Evolutionary conservation across 176 grass and related monocot species (phyloP), one percentile per base, ranked within the genome.

Genomic region (bread wheat (Triticum aestivum)): DNA sequence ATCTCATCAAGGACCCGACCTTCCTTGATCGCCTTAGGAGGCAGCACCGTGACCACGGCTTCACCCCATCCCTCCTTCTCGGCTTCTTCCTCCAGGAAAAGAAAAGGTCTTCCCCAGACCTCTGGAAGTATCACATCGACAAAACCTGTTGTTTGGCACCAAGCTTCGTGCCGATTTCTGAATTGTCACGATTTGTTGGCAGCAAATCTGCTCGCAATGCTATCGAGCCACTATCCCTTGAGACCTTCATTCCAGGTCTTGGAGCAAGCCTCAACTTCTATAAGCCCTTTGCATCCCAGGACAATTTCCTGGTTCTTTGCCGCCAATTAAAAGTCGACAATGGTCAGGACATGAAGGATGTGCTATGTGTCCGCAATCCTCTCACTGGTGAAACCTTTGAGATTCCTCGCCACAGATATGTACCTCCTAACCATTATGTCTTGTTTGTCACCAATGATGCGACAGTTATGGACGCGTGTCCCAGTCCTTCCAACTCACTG

Each of bases 181-280:
- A 88, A 71, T 49, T 88, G 27, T 37, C 67, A 35, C 64, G 33
- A 37, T 69, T 37, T 3, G 11, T 56, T 70, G 63, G 35, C 35
- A 32, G 21, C 73, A 88, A 83, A 78, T 27, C 42, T 1, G 80
- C 21, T 15, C 58, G 66, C 18, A 61, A 45, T 69, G 65, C 65
- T 42, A 41, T 21, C 5, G 37, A 23, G 11, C 27, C 34, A 4
- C 65, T 70, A 30, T 71, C 80, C 64, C 73, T 78, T 71, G 73
- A n/a, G 37, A 47, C 74, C 51, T 83, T 88, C 29, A 63, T 88
- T 33, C 80, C 4, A 65, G 37, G 37, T 37, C 67, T 88, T 62
- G 37, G 37, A 51, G 66, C 51, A 44, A 78, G 27, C 73, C 86
- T 88, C 73, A 88, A 88, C 38, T 88, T 88, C 32, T 78, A 78